phyloP scores from a whole-genome alignment of 805 yeast genomes.

The Myxozyma monticola region DNA sequence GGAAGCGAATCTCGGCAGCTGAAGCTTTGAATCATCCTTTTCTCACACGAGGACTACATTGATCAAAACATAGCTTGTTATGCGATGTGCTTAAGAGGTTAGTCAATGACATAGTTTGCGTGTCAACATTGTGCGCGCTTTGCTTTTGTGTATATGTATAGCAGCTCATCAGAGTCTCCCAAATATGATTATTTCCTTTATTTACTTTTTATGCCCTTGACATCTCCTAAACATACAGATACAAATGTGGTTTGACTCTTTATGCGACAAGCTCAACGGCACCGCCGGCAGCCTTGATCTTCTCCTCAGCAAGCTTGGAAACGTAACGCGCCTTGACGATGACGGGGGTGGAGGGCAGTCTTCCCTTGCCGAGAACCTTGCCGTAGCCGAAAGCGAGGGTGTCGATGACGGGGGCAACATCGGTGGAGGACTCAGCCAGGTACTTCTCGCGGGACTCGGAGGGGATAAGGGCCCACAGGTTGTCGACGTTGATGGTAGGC shows the following conservation, averaged over 20 bases:
- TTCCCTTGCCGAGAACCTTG: slow-evolving; percentile 99
- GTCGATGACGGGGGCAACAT: slow-evolving; percentile 98
- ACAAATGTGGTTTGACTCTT: slow-evolving; percentile 36
- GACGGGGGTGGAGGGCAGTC: slow-evolving; percentile 96
- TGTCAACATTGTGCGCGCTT: too few relatives aligned
- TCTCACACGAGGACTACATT: slow-evolving; percentile 1
- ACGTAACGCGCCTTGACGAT: slow-evolving; percentile 99
- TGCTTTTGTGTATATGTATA: too few relatives aligned
- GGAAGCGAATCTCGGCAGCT: slow-evolving; percentile 61
- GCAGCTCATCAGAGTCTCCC: too few relatives aligned
- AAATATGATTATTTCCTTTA: too few relatives aligned
- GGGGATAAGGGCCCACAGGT: slow-evolving; percentile 96
- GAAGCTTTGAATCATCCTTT: slow-evolving; percentile 50
- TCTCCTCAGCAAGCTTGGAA: slow-evolving; percentile 98
- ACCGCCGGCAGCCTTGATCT: slow-evolving; percentile 99
- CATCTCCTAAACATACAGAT: slow-evolving; percentile 13
- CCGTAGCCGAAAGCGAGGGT: slow-evolving; percentile 99
- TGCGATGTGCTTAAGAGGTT: not conserved
- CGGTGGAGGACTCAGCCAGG: slow-evolving; percentile 76
- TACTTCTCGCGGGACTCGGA: slow-evolving; percentile 91
- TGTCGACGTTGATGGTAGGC: slow-evolving; percentile 97
- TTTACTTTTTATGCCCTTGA: slow-evolving; percentile 27
- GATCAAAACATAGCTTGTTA: not conserved
- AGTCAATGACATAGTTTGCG: not conserved
- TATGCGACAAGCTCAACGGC: slow-evolving; percentile 99